Percentiles rank a stretch among this genome's conserved stretches.
phyloP scores from a whole-genome alignment of 768 basidiomycete genomes.

The Agrocybe pediades region DNA sequence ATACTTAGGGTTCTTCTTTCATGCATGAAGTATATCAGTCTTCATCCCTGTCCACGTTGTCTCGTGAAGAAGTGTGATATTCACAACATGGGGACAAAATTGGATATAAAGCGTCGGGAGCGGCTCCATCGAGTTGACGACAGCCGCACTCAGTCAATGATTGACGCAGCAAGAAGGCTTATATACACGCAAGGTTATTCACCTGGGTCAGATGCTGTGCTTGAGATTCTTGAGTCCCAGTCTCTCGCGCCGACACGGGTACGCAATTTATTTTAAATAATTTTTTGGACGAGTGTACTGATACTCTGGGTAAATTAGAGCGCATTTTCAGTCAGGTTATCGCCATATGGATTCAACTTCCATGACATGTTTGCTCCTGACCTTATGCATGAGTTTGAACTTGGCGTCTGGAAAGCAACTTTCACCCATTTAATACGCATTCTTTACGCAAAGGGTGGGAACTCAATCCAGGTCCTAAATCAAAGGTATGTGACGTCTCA shows the following conservation, averaged over 20 bases:
- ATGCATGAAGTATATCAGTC: constrained; percentile 29
- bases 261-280: constrained; percentile 10
- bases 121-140: constrained; percentile 14
- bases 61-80: constrained; percentile 15
- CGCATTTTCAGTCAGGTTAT: constrained; percentile 28
- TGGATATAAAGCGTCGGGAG: constrained; percentile 13
- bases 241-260: constrained; percentile 27
- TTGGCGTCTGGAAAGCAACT: constrained; percentile 38
- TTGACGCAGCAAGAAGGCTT: constrained; percentile 18
- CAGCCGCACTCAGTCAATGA: neutral
- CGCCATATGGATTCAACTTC: constrained; percentile 23
- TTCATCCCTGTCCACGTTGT: constrained; percentile 35
- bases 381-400: constrained; percentile 41
- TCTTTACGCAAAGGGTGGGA: constrained; percentile 20
- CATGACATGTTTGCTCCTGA: constrained; percentile 33
- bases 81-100: constrained; percentile 23
- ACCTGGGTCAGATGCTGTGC: constrained; percentile 20
- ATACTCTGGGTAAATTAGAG: no score
- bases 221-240: constrained; percentile 14
- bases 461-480: constrained; percentile 15
- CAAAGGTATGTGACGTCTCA: constrained; percentile 1
- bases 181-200: constrained; percentile 21
- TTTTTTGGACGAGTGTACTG: no score
- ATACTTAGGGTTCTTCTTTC: constrained; percentile 24
- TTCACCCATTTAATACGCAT: constrained; percentile 37